Evolutionary conservation across 73 alveolate species (phyloP).

Genomic region (Tetrahymena malaccensis): DNA sequence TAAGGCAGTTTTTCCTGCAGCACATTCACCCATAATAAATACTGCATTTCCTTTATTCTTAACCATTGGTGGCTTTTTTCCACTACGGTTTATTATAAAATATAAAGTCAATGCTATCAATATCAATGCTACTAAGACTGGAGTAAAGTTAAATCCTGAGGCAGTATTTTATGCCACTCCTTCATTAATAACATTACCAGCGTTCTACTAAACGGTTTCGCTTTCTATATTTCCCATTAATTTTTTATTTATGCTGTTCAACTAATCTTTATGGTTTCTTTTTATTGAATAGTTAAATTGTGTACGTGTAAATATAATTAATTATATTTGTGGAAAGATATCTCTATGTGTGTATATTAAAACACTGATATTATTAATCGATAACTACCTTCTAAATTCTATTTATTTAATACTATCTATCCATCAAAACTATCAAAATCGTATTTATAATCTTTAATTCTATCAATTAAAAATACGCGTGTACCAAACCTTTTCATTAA

Average conservation of each 20-base stretch:
- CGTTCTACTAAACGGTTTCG: not conserved
- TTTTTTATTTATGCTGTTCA: not conserved
- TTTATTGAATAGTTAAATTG: not conserved
- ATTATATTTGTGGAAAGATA: not conserved
- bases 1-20: not conserved
- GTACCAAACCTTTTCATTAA: not conserved
- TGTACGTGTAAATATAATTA: not conserved
- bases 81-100: not conserved
- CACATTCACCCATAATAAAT: not conserved
- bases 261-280: not conserved
- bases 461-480: not conserved
- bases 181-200: not conserved
- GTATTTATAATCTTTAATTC: not conserved
- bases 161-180: not conserved
- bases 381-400: not conserved
- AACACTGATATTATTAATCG: not conserved
- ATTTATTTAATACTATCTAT: not conserved
- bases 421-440: not conserved
- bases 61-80: not conserved
- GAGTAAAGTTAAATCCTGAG: not conserved
- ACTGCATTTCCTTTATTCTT: not conserved
- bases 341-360: not conserved
- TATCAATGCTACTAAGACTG: not conserved
- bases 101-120: not conserved
- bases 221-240: not conserved